Evolutionary conservation across 441 rosid genomes (phyloP).

Genomic region (Populus tomentosa): DNA sequence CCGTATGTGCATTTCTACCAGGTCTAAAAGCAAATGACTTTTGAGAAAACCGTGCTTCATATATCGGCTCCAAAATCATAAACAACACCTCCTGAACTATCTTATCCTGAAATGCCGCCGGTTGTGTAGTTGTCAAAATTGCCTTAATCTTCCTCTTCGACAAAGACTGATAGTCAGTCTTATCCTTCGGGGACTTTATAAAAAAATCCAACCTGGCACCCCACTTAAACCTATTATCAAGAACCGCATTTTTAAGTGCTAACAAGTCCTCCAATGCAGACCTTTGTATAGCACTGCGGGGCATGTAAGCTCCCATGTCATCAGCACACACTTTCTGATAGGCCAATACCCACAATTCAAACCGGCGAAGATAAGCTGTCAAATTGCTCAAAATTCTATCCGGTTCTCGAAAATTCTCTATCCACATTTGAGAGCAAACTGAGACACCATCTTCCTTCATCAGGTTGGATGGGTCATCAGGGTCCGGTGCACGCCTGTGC

Average conservation of each 20-base stretch:
- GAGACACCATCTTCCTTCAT: slow-evolving; percentile 93
- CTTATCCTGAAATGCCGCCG: slow-evolving; percentile 84
- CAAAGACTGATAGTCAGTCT: slow-evolving; percentile 70
- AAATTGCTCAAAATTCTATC: slow-evolving; percentile 54
- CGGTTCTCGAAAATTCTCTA: slow-evolving; percentile 78
- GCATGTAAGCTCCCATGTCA: slow-evolving; percentile 79
- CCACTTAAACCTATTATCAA: slow-evolving; percentile 90
- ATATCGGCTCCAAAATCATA: slow-evolving; percentile 80
- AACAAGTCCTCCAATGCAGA: slow-evolving; percentile 75
- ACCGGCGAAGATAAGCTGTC: slow-evolving; percentile 61
- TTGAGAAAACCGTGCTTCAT: slow-evolving; percentile 80
- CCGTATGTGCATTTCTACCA: slow-evolving; percentile 82
- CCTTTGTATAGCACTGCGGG: slow-evolving; percentile 75
- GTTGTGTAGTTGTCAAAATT: slow-evolving; percentile 81
- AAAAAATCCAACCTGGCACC: slow-evolving; percentile 86
- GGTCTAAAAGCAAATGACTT: slow-evolving; percentile 90
- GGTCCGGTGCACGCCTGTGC: slow-evolving; percentile 57
- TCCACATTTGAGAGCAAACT: slow-evolving; percentile 90
- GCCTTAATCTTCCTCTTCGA: slow-evolving; percentile 93
- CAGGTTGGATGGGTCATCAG: slow-evolving; percentile 73
- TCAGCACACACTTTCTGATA: slow-evolving; percentile 88
- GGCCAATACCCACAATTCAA: slow-evolving; percentile 88
- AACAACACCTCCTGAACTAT: slow-evolving; percentile 85
- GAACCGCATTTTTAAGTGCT: slow-evolving; percentile 80
- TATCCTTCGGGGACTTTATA: slow-evolving; percentile 83